Conservation (phyloP, 345 rosid genomes). For the Syzygium aromaticum region DNA sequence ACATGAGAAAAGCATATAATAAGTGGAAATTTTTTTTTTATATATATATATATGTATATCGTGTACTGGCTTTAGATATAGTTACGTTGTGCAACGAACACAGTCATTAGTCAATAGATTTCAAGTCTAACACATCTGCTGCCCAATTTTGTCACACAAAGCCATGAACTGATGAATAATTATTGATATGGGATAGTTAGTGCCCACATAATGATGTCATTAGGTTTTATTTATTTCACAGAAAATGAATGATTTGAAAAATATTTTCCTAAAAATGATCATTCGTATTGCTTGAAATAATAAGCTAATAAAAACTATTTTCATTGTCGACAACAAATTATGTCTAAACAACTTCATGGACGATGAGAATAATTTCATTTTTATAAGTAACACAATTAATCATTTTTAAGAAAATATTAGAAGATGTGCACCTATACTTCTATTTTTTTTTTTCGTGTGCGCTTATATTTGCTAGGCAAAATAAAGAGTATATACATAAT, state of each 20-base stretch:
- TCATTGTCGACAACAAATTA: neutral
- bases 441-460: neutral
- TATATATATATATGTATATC: neutral
- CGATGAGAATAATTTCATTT: neutral
- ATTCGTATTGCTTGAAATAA: neutral
- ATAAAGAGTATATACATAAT: neutral
- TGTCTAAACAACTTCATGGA: neutral
- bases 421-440: neutral
- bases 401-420: neutral
- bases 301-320: neutral
- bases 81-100: neutral
- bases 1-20: neutral
- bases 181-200: neutral
- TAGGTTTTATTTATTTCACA: neutral
- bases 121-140: neutral
- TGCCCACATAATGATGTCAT: neutral
- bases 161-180: neutral
- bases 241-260: neutral
- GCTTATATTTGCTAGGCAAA: neutral
- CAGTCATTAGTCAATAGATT: neutral
- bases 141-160: neutral
- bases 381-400: neutral
- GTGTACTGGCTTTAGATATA: neutral
- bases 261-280: neutral
- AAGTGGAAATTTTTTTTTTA: neutral